Evolutionary conservation across 495 filamentous ascomycete species (phyloP).

Genomic region (Penicillium cosmopolitanum): DNA sequence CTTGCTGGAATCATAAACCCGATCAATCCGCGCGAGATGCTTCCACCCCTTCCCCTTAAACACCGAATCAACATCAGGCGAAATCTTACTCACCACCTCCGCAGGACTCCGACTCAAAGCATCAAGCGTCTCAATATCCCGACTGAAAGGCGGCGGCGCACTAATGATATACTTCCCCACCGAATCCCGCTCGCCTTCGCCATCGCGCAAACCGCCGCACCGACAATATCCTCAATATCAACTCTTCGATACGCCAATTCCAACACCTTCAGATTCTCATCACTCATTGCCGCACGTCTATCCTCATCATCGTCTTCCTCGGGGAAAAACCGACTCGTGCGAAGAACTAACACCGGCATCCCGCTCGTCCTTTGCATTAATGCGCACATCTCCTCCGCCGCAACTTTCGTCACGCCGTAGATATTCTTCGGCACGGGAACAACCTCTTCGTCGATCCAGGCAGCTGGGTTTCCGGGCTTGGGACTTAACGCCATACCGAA

Average conservation of each 20-base stretch:
- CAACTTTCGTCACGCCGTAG: constrained; percentile 12
- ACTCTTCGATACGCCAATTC: constrained; percentile 10
- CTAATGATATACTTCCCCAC: constrained; percentile 15
- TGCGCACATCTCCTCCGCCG: constrained; percentile 13
- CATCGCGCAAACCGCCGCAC: constrained; percentile 9
- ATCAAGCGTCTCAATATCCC: neutral
- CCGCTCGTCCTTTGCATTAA: constrained; percentile 8
- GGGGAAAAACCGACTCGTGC: constrained; percentile 13
- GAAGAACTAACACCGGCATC: constrained; percentile 10
- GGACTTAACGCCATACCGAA: constrained; percentile 13
- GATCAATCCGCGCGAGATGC: constrained; percentile 9
- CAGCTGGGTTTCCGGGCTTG: constrained; percentile 9
- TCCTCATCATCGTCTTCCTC: constrained; percentile 14
- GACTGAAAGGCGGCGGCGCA: constrained; percentile 8
- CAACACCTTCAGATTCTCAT: constrained; percentile 11
- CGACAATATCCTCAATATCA: constrained; percentile 13
- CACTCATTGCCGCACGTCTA: constrained; percentile 10
- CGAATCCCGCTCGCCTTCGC: constrained; percentile 8
- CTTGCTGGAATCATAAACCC: constrained; percentile 15
- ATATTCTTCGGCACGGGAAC: constrained; percentile 12
- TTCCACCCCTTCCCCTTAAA: constrained; percentile 11
- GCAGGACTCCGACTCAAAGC: constrained; percentile 8
- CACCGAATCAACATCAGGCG: constrained; percentile 9
- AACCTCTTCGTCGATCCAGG: constrained; percentile 13
- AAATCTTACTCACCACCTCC: neutral